phyloP scores from a whole-genome alignment of 2,329 filamentous ascomycete genomes.

The Colletotrichum caudatum region DNA sequence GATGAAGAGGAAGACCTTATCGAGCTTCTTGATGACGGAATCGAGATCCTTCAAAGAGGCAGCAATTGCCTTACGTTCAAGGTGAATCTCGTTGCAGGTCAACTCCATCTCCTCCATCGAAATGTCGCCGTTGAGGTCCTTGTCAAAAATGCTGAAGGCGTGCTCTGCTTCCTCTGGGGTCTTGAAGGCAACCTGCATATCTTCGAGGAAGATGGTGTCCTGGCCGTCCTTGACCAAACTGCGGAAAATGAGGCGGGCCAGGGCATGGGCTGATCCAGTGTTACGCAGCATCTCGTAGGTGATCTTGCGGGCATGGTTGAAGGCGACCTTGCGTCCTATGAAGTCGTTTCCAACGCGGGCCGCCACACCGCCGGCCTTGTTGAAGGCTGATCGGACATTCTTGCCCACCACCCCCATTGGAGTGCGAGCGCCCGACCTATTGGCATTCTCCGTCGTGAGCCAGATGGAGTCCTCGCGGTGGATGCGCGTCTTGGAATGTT shows the following conservation, averaged over 20 bases:
- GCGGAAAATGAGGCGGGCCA: constrained; percentile 89
- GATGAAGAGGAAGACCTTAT: constrained; percentile 89
- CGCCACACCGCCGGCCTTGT: constrained; percentile 86
- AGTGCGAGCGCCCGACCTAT: constrained; percentile 74
- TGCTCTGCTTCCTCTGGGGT: constrained; percentile 88
- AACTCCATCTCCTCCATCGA: constrained; percentile 94
- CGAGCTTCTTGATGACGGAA: constrained; percentile 90
- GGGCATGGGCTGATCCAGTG: constrained; percentile 80
- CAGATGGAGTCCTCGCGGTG: constrained; percentile 64
- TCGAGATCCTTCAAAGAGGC: constrained; percentile 95
- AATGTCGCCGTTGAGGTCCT: constrained; percentile 96
- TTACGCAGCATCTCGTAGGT: constrained; percentile 81
- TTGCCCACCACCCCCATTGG: constrained; percentile 80
- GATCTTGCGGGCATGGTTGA: constrained; percentile 86
- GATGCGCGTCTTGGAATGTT: constrained; percentile 83
- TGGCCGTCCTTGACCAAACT: constrained; percentile 82
- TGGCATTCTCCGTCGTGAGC: constrained; percentile 52
- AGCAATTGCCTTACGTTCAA: constrained; percentile 94
- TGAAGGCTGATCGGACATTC: constrained; percentile 80
- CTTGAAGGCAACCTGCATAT: constrained; percentile 82
- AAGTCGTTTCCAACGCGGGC: constrained; percentile 91
- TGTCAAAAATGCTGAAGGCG: constrained; percentile 93
- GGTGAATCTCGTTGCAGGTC: constrained; percentile 92
- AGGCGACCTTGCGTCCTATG: constrained; percentile 79
- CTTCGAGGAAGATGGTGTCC: constrained; percentile 82